phyloP scores from a whole-genome alignment of 192 early-diverging fungal genomes.

The Coemansia sp. region DNA sequence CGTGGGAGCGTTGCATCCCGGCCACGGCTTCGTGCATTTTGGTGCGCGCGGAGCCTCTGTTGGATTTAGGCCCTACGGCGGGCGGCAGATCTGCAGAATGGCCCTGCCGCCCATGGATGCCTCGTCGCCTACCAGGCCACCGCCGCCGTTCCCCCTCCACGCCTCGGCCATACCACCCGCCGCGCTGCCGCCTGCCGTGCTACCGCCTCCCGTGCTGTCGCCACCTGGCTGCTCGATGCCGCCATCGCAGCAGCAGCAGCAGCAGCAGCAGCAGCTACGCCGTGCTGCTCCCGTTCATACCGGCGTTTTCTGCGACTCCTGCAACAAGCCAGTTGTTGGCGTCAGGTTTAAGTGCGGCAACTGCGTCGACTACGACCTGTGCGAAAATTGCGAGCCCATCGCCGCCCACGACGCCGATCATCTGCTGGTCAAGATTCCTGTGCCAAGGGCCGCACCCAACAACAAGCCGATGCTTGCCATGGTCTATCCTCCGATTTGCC shows the following conservation, averaged over 20 bases:
- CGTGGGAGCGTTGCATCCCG: constrained; percentile 31
- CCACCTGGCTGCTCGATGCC: constrained; percentile 11
- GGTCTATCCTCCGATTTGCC: constrained; percentile 11
- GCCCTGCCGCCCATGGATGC: constrained; percentile 13
- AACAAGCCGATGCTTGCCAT: constrained; percentile 23
- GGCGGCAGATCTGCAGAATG: constrained; percentile 4
- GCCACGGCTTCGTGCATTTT: constrained; percentile 50
- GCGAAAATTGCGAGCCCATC: constrained; percentile 84
- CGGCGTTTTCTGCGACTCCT: constrained; percentile 36
- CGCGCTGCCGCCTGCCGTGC: neutral
- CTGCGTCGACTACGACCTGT: constrained; percentile 93
- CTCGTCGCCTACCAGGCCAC: neutral
- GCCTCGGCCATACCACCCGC: neutral
- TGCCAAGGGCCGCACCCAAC: constrained; percentile 9
- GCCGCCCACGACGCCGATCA: constrained; percentile 72
- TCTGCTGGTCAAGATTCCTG: constrained; percentile 86
- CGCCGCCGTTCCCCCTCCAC: constrained; percentile 1
- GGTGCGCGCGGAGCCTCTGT: constrained; percentile 11
- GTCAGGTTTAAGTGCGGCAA: constrained; percentile 93
- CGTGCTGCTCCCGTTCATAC: constrained; percentile 9
- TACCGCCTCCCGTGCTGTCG: constrained; percentile 1
- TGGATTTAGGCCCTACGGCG: neutral
- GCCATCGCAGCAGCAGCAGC: neutral
- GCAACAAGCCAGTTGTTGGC: constrained; percentile 77
- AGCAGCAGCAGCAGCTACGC: neutral